phyloP scores from a whole-genome alignment of 2,329 filamentous ascomycete species.

The Fusarium papillatum region DNA sequence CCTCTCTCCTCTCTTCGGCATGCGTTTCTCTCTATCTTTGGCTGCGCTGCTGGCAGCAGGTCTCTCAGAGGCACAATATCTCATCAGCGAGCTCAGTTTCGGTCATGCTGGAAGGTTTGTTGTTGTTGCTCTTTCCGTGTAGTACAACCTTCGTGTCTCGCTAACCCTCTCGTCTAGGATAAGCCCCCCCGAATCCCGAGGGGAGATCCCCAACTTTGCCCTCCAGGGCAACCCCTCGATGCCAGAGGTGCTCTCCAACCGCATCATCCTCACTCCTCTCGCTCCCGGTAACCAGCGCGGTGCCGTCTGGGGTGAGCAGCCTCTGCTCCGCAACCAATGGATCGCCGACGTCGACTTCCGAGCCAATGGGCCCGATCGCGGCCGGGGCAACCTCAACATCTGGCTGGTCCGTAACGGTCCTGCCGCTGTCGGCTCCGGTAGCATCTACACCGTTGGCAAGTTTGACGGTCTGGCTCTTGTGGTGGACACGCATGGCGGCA shows the following conservation, averaged over 20 bases:
- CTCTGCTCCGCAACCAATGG: constrained; percentile 79
- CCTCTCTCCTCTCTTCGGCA: constrained; percentile 46
- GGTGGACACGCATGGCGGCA: constrained; percentile 85
- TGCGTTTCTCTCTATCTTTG: constrained; percentile 59
- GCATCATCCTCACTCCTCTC: constrained; percentile 90
- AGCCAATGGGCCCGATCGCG: constrained; percentile 86
- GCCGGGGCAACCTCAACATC: constrained; percentile 90
- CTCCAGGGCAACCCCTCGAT: constrained; percentile 66
- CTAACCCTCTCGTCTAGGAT: constrained; percentile 62
- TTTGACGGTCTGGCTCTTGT: constrained; percentile 95
- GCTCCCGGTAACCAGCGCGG: constrained; percentile 88
- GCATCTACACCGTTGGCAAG: constrained; percentile 85
- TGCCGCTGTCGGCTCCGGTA: constrained; percentile 75
- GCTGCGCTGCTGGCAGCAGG: constrained; percentile 59
- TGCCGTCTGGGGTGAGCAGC: constrained; percentile 81
- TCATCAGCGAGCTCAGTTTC: constrained; percentile 83
- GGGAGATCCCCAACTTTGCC: constrained; percentile 66
- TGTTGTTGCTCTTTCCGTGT: background rate
- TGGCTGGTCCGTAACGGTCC: constrained; percentile 86
- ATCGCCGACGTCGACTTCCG: constrained; percentile 89
- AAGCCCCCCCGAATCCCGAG: constrained; percentile 68
- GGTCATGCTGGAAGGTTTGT: constrained; percentile 75
- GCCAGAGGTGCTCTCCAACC: constrained; percentile 85
- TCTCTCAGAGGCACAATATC: constrained; percentile 72
- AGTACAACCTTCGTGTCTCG: constrained; percentile 6